Conservation (phyloP, 768 basidiomycete species). For the Agrocybe praecox region DNA sequence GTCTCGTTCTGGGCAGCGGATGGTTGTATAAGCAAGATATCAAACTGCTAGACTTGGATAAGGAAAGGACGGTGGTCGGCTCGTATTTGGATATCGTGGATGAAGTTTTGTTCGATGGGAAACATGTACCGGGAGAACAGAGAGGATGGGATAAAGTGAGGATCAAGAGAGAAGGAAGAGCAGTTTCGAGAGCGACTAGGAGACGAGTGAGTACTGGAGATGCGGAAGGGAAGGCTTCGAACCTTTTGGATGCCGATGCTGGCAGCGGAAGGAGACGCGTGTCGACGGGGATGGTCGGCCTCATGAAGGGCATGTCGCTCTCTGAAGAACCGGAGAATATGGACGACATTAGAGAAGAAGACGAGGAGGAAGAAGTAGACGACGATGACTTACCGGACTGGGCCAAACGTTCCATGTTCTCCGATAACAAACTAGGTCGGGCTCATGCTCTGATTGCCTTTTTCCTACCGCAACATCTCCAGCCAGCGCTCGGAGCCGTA, state of each 20-base stretch:
- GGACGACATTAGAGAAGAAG: slow-evolving; percentile 40
- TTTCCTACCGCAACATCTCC: slow-evolving; percentile 63
- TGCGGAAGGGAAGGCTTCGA: slow-evolving; percentile 24
- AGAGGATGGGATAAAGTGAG: slow-evolving; percentile 48
- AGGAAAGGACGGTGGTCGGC: slow-evolving; percentile 58
- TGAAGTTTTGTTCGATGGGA: slow-evolving; percentile 72
- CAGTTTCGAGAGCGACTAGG: slow-evolving; percentile 42
- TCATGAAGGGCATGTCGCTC: slow-evolving; percentile 50
- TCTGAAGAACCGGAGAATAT: slow-evolving; percentile 62
- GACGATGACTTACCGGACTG: slow-evolving; percentile 79
- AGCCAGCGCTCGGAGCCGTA: slow-evolving; percentile 35
- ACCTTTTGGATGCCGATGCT: slow-evolving; percentile 16
- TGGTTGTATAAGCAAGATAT: slow-evolving; percentile 81
- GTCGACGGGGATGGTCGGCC: slow-evolving; percentile 60
- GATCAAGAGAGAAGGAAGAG: slow-evolving; percentile 47
- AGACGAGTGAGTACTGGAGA: slow-evolving; percentile 53
- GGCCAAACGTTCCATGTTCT: slow-evolving; percentile 65
- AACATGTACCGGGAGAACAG: slow-evolving; percentile 48
- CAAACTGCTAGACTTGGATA: slow-evolving; percentile 49
- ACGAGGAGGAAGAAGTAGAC: slow-evolving; percentile 53
- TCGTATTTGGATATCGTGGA: slow-evolving; percentile 80
- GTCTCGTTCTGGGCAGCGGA: slow-evolving; percentile 77
- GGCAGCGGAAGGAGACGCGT: slow-evolving; percentile 49
- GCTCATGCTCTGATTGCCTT: slow-evolving; percentile 59
- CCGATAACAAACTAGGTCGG: slow-evolving; percentile 60